Conservation (phyloP, 768 basidiomycete genomes). For the Cytidiella melzeri region DNA sequence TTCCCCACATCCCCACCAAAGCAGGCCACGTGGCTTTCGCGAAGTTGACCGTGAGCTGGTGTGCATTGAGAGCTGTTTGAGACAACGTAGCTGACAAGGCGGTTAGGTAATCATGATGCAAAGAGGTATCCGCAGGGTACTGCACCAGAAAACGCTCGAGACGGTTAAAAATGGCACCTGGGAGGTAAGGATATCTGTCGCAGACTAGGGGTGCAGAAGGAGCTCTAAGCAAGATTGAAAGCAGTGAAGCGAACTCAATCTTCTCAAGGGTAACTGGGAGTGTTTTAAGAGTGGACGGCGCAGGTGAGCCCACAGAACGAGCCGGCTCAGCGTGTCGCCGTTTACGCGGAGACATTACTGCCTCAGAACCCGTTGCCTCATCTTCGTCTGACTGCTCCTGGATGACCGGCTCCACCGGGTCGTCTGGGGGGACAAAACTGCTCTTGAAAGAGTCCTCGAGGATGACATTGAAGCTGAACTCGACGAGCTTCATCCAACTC, state of each 20-base stretch:
- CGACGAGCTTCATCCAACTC: slow-evolving; percentile 63
- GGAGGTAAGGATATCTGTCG: slow-evolving; percentile 32
- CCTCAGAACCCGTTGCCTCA: not conserved
- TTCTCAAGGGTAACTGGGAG: slow-evolving; percentile 46
- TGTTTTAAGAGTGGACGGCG: slow-evolving; percentile 17
- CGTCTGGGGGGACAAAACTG: slow-evolving; percentile 25
- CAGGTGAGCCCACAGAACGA: not conserved
- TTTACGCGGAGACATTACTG: slow-evolving; percentile 1
- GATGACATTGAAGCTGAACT: slow-evolving; percentile 72
- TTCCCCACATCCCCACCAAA: slow-evolving; percentile 69
- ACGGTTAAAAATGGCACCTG: slow-evolving; percentile 51
- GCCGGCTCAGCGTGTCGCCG: not conserved
- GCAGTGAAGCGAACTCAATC: slow-evolving; percentile 63
- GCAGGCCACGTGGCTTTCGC: slow-evolving; percentile 57
- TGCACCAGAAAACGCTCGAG: slow-evolving; percentile 56
- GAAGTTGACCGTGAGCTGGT: slow-evolving; percentile 50
- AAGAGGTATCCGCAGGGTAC: slow-evolving; percentile 69
- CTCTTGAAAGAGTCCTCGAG: slow-evolving; percentile 50
- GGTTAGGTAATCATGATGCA: slow-evolving; percentile 69
- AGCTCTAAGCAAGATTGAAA: slow-evolving; percentile 54
- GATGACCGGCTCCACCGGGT: not conserved
- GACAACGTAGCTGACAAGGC: slow-evolving; percentile 64
- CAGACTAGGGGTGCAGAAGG: slow-evolving; percentile 53
- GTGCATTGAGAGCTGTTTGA: slow-evolving; percentile 74
- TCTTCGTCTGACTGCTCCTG: not conserved